Evolutionary conservation across 1,139 yeast genomes (phyloP).

Genomic region (Yamadazyma buinensis): DNA sequence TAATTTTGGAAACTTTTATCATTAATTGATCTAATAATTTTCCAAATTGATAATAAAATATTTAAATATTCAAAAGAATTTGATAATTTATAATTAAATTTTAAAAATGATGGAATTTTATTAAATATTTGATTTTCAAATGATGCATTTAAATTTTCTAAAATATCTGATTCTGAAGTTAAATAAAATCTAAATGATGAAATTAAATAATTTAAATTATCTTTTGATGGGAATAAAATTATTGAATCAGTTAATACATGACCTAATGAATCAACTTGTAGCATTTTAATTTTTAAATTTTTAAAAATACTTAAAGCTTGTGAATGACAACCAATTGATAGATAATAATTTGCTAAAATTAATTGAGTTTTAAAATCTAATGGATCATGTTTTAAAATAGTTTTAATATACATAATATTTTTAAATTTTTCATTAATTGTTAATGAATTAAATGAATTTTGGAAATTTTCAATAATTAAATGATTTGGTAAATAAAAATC

Average conservation of each 20-base stretch:
- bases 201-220: conserved; percentile 24
- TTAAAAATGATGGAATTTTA: conserved; percentile 59
- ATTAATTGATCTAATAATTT: conserved; percentile 32
- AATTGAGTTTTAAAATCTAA: conserved; percentile 65
- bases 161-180: conserved; percentile 49
- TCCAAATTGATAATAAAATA: conserved; percentile 31
- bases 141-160: conserved; percentile 44
- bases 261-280: conserved; percentile 77
- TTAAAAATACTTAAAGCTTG: conserved; percentile 50
- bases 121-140: conserved; percentile 54
- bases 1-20: conserved; percentile 29
- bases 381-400: conserved; percentile 46
- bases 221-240: conserved; percentile 21
- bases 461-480: conserved; percentile 45
- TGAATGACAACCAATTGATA: conserved; percentile 45
- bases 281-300: conserved; percentile 60
- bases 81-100: conserved; percentile 41
- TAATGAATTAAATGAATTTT: neutral
- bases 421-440: conserved; percentile 2
- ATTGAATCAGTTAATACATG: conserved; percentile 46
- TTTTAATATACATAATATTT: conserved; percentile 41
- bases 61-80: conserved; percentile 36
- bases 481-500: conserved; percentile 70
- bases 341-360: conserved; percentile 69
- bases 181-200: conserved; percentile 45